Evolutionary conservation across 108 stramenopile species (phyloP).

Genomic region (Pseudonitzschia pungens): DNA sequence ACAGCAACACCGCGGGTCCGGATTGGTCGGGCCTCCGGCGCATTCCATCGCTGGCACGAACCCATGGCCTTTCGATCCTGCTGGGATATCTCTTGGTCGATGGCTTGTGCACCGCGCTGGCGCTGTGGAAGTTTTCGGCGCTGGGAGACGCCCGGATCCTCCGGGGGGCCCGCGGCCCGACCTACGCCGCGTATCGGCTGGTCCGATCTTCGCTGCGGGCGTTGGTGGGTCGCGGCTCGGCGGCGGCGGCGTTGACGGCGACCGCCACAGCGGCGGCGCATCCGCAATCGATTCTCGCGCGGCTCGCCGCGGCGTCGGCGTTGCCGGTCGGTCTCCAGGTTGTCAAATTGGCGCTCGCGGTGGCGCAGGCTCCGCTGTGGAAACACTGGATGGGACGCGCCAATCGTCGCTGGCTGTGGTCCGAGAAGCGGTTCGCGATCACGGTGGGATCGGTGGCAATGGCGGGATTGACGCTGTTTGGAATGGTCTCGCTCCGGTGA

Average conservation of each 20-base stretch:
- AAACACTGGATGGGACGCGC: background rate
- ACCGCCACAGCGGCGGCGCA: background rate
- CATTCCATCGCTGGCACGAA: background rate
- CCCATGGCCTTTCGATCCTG: background rate
- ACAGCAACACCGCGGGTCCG: background rate
- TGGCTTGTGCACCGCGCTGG: background rate
- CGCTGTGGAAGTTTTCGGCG: background rate
- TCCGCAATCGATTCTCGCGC: no score
- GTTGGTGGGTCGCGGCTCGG: background rate
- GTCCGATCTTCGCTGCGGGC: background rate
- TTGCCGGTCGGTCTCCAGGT: no score
- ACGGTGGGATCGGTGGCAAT: background rate
- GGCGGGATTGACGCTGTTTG: conserved; percentile 5
- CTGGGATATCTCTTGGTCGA: conserved; percentile 1
- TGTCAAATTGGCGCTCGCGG: background rate
- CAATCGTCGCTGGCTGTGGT: conserved; percentile 13
- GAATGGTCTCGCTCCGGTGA: background rate
- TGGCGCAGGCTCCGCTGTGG: conserved; percentile 1
- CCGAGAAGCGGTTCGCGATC: background rate
- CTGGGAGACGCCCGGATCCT: background rate
- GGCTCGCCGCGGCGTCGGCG: no score
- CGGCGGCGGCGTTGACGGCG: background rate
- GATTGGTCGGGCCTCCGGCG: background rate
- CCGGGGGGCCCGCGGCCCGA: background rate
- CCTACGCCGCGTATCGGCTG: background rate